A percentile compares a stretch with the other conserved stretches of the same genome.
phyloP scores from a whole-genome alignment of 805 yeast species.

The Yarrowia deformans region DNA sequence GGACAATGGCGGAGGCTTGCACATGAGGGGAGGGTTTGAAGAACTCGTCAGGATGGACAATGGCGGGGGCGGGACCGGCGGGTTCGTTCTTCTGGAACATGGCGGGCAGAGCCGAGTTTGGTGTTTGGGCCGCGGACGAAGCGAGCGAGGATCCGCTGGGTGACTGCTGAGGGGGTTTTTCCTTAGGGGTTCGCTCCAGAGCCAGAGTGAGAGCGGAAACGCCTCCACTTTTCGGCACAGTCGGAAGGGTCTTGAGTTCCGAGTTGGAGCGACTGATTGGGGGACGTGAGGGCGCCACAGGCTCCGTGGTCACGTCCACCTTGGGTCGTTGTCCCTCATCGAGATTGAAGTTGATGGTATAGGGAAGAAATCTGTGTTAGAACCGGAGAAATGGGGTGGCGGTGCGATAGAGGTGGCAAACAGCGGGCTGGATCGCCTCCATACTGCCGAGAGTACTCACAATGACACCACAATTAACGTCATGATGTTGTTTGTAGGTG shows the following conservation, averaged over 20 bases:
- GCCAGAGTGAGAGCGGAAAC: constrained; percentile 27
- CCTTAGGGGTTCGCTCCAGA: constrained; percentile 19
- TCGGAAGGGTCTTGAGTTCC: constrained; percentile 26
- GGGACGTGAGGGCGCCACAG: constrained; percentile 34
- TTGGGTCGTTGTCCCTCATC: constrained; percentile 39
- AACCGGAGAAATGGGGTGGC: no score
- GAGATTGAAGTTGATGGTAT: constrained; percentile 46
- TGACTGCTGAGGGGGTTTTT: constrained; percentile 2
- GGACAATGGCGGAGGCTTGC: constrained; percentile 10
- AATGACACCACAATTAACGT: constrained; percentile 38
- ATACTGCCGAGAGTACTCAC: constrained; percentile 5
- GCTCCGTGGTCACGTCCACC: constrained; percentile 32
- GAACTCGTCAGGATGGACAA: constrained; percentile 30
- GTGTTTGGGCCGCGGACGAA: constrained; percentile 14
- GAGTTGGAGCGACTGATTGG: constrained; percentile 35
- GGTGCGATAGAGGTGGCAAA: not conserved
- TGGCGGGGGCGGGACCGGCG: constrained; percentile 14
- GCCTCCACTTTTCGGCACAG: constrained; percentile 23
- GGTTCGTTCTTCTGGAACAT: constrained; percentile 32
- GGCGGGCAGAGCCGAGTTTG: constrained; percentile 24
- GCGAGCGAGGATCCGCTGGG: constrained; percentile 8
- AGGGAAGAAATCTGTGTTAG: constrained; percentile 46
- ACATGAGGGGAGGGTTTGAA: constrained; percentile 21
- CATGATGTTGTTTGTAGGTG: constrained; percentile 37
- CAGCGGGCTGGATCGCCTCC: not conserved